Base-by-base conservation (phyloP, 2,329 filamentous ascomycete species). In the Mycosphaerella arachidis region DNA sequence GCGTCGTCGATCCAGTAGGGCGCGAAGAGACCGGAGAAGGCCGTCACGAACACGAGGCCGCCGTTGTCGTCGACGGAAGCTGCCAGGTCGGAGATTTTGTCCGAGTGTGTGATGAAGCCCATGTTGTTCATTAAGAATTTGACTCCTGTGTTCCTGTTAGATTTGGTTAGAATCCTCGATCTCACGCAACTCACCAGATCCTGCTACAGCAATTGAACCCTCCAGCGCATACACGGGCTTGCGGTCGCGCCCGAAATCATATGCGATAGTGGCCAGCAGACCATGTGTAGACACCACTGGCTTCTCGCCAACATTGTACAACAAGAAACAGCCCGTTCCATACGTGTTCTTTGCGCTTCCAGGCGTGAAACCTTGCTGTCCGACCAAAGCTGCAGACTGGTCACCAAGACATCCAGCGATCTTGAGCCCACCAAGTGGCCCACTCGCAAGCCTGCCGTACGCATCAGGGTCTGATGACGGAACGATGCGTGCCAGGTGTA, bases 1-100 rank as follows among this genome's bases (percentile, higher is more conserved):
- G 91, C 91, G 75, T 95, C 90, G 72, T 96, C 91, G 63, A 96
- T 93, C 92, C 92, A 96, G 76, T 96, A 96, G 0, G 92, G 92
- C 0, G 92, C 92, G 73, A 96, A 96, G 2, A 96, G 82, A 58
- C 92, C 92, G 74, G 88, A 92, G 73, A 96, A 96, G 1, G 92
- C 92, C 1, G 92, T 96, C 61, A 96, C 92, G 70, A 96, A 81
- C 29, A 92, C 85, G 58, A 92, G 88, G 9, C 92, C 92, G 57
- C 91, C 92, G 64, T 89, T 95, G 73, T 96, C 88, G 37, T 82
- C 75, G 6, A 89, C 86, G 1, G 81, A 84, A 37, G 81, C 81
- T 7, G 86, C 86, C 43, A 89, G 76, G 59, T 86, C 84, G 66
- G 81, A 85, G 72, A 89, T 84, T 72, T 87, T 84, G 65, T 82